These are phyloP conservation scores for Lentithecium fluviatile DNA, from an alignment of 495 filamentous ascomycete species.

Conservation along the genomic window DNA sequence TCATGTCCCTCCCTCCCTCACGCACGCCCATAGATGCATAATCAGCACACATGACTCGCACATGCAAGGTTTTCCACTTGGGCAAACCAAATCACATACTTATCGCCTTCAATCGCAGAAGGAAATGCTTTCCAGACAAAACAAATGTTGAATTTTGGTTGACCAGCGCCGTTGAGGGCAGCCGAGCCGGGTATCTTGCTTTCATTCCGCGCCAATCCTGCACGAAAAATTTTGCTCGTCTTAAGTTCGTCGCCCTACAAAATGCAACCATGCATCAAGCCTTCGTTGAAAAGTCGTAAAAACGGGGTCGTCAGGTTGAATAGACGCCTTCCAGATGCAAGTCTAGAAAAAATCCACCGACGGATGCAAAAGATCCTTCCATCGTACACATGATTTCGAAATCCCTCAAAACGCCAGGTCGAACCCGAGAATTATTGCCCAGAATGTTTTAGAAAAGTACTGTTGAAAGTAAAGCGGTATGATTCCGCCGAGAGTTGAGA, in stretches of 20 bases:
- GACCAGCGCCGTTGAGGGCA: constrained; percentile 25
- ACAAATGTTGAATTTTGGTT: not conserved
- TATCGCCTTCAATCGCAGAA: too few species aligned
- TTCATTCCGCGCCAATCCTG: too few species aligned
- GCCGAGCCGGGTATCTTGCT: constrained; percentile 23
- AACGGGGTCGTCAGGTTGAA: constrained; percentile 38
- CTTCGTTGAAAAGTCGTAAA: constrained; percentile 3
- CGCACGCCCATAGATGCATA: too few species aligned
- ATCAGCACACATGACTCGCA: too few species aligned
- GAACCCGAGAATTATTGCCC: not conserved
- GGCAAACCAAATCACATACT: too few species aligned
- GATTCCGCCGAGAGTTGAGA: not conserved
- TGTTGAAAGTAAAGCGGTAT: constrained; percentile 23
- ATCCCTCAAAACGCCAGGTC: not conserved
- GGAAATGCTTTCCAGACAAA: too few species aligned
- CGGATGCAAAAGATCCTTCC: constrained; percentile 8
- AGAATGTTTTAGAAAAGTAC: not conserved
- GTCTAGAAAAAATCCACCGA: constrained; percentile 7
- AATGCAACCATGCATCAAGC: not conserved
- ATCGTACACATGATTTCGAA: not conserved
- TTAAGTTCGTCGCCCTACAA: too few species aligned
- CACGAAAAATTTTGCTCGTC: too few species aligned
- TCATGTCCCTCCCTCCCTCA: too few species aligned
- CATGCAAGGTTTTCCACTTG: too few species aligned
- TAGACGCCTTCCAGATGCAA: constrained; percentile 33